Base-by-base conservation (phyloP, 2,329 filamentous ascomycete species). In the Dendrostoma leiphaemia region DNA sequence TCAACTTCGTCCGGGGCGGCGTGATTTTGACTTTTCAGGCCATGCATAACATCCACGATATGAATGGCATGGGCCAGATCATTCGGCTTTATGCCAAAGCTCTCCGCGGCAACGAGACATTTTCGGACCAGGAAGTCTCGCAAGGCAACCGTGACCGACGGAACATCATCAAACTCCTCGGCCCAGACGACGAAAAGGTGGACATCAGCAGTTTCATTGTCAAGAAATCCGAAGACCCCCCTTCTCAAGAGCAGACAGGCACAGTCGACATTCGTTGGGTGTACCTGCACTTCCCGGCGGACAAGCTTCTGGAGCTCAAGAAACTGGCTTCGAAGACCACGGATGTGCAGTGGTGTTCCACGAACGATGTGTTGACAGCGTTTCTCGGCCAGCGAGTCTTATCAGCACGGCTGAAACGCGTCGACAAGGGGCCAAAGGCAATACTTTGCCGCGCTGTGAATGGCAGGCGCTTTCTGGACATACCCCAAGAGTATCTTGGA, bases 11-110 rank as follows among this genome's bases (percentile, higher is more conserved):
- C 28, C 17, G 24, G 5, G 62, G 57, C 8, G 62, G 63, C 1
- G 32, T 63, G 7, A 29, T 64, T 4, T 41, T 64, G 23, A 56
- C 48, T 9, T 55, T 64, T 15, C 51, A 58, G 26, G 58, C 48
- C 0, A 57, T 63, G 12, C 63, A 64, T 41, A 59, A 51, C 10
- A 35, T 46, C 21, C 58, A 64, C 59, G 62, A 62, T 32, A 61
- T 62, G 60, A 54, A 57, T 15, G 62, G 62, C 9, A 54, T 61
- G 59, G 54, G 46, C 4, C 52, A 57, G 31, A 37, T 62, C 10
- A 59, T 63, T 19, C 43, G 26, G 6, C 37, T 57, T 4, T 54
- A 32, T 24, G 48, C 46, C 3, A 54, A 51, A 17, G 53, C 21
- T 15, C 59, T 50, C 2, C 24, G 48, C 4, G 37, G 41, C 1